Evolutionary conservation across 2,329 filamentous ascomycete genomes (phyloP).

Genomic region (Pezicula rhizophila): DNA sequence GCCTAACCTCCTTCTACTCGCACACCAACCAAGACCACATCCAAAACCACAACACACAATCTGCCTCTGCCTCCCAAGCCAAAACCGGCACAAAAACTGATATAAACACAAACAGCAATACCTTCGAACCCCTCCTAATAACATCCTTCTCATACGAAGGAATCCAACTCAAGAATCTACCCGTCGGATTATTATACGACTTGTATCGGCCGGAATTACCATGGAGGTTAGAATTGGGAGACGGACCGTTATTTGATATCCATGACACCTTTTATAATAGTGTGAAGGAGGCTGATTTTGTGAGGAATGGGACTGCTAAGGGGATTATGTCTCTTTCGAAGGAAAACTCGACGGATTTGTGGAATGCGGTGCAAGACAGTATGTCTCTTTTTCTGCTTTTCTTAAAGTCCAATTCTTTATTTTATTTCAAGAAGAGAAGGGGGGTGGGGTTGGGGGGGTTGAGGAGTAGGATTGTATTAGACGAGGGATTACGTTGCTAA

Average conservation of each 20-base stretch:
- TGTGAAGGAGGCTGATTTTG: conserved; percentile 63
- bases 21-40: conserved; percentile 31
- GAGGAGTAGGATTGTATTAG: too few relatives aligned
- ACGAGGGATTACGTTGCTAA: too few relatives aligned
- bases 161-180: conserved; percentile 65
- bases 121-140: too few relatives aligned
- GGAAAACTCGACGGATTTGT: conserved; percentile 60
- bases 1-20: conserved; percentile 59
- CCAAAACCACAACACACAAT: too few relatives aligned
- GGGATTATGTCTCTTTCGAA: conserved; percentile 67
- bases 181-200: conserved; percentile 63
- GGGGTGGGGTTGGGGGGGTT: too few relatives aligned
- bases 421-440: neutral
- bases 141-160: conserved; percentile 53
- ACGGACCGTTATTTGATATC: conserved; percentile 45
- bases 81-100: too few relatives aligned
- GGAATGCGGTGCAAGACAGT: conserved; percentile 58
- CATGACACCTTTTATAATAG: conserved; percentile 64
- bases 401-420: neutral
- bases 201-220: conserved; percentile 50
- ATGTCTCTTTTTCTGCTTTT: conserved; percentile 18
- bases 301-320: conserved; percentile 64
- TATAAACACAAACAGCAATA: too few relatives aligned
- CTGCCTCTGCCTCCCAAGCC: too few relatives aligned
- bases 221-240: conserved; percentile 55